Percentiles rank a stretch among this genome's conserved stretches.
Evolutionary conservation across 768 basidiomycete species (phyloP).

Genomic region (Mrakia hoshinonis): DNA sequence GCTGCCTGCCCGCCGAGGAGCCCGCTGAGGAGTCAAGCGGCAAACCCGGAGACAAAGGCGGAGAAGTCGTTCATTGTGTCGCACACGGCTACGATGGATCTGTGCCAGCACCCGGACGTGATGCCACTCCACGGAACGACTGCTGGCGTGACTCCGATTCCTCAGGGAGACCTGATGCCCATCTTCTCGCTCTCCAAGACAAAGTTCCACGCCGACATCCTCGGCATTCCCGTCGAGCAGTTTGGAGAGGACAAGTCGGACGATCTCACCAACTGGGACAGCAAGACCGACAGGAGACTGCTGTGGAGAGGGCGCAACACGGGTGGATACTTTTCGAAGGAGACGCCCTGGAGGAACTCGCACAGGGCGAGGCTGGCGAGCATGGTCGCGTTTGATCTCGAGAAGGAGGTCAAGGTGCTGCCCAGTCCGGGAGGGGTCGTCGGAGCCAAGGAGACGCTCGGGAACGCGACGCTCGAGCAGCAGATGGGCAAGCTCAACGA

Average conservation of each 20-base stretch:
- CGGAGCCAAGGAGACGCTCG: neutral
- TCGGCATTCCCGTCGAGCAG: slow-evolving; percentile 38
- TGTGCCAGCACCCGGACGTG: slow-evolving; percentile 41
- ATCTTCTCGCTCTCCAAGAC: slow-evolving; percentile 38
- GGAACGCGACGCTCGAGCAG: slow-evolving; percentile 8
- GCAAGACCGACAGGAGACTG: slow-evolving; percentile 32
- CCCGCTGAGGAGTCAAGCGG: neutral
- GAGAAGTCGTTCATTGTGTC: slow-evolving; percentile 39
- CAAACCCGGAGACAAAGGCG: neutral
- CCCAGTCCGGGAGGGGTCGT: slow-evolving; percentile 10
- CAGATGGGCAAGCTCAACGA: slow-evolving; percentile 5
- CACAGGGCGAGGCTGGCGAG: slow-evolving; percentile 36
- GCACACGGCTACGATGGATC: slow-evolving; percentile 38
- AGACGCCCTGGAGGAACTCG: slow-evolving; percentile 34
- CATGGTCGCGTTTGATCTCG: slow-evolving; percentile 25
- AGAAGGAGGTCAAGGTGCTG: neutral
- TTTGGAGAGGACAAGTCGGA: slow-evolving; percentile 32
- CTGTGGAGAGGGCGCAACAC: slow-evolving; percentile 39
- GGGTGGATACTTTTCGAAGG: slow-evolving; percentile 28
- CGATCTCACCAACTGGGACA: slow-evolving; percentile 33
- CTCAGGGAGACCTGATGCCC: slow-evolving; percentile 32
- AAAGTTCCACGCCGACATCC: slow-evolving; percentile 34
- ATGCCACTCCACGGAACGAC: slow-evolving; percentile 41
- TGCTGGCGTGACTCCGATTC: slow-evolving; percentile 33
- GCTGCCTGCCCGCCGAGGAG: slow-evolving; percentile 17